Base-by-base conservation (phyloP, 179 eudicot genomes). In the Corrigiola litoralis region DNA sequence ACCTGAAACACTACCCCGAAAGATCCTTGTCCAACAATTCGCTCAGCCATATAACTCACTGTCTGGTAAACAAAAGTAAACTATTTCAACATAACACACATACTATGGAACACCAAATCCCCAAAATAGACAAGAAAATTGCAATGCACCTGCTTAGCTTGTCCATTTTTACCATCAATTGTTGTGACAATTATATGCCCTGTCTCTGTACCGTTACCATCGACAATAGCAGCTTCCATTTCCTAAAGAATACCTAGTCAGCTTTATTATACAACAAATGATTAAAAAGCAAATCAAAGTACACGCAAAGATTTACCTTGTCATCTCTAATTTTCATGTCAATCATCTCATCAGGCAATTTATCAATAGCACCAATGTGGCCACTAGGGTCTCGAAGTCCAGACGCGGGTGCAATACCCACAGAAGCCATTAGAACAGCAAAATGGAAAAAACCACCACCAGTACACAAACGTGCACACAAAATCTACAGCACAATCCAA, bases 101-200 rank as follows among this genome's bases (percentile, higher is more conserved):
- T 47, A 47, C 21, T 24, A 28, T n/a, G 27, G 0, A 5, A 32
- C 55, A 37, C 6, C 4, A 13, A 23, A 27, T 41, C 11, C 3
- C 17, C 18, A 36, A 7, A 9, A 20, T 28, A 25, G 6, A 36
- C 1, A 44, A 9, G 10, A 44, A 24, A 46, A 20, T 28, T 24
- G n/a, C 12, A 50, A 2, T 9, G 24, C 67, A 83, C 95, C 92
- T 84, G 95, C 69, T 88, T 88, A 27, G 84, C 75, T 67, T 86
- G 85, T 36, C 89, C 92, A 77, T 84, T 82, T 72, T 67, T 77
- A 66, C 95, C 89, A 46, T 92, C 92, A 63, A 82, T 82, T 13
- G 85, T 82, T 16, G 95, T 88, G 36, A 88, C 95, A 41, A 88
- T 88, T 59, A 88, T 84, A 73, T 88, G 95, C 50, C 95, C 95